Conservation (phyloP, 805 yeast genomes). For the Zygoascus bituminiphila region DNA sequence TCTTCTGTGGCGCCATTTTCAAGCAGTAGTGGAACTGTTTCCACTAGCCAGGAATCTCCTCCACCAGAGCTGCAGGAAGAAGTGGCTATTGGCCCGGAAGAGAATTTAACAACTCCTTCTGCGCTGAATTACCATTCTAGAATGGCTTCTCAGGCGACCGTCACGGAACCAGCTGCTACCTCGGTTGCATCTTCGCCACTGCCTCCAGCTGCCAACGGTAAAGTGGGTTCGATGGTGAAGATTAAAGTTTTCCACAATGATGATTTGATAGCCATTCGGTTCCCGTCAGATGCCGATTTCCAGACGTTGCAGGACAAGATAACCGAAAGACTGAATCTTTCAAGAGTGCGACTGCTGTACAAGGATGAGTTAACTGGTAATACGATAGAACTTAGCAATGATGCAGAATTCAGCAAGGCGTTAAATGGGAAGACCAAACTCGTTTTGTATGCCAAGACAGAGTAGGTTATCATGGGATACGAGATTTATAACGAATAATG, state of each 20-base stretch:
- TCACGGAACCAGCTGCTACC: slow-evolving; percentile 1
- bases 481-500: slow-evolving; percentile 5
- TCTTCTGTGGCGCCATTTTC: not conserved
- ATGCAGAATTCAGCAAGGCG: slow-evolving; percentile 24
- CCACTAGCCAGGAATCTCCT: not conserved
- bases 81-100: not conserved
- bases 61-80: not conserved
- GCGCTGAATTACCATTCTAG: slow-evolving; percentile 7
- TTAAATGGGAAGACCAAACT: slow-evolving; percentile 26
- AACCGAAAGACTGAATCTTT: slow-evolving; percentile 26
- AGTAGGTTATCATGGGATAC: slow-evolving; percentile 3
- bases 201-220: not conserved
- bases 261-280: slow-evolving; percentile 32
- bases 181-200: not conserved
- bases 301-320: slow-evolving; percentile 25
- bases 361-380: slow-evolving; percentile 23
- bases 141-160: slow-evolving; percentile 11
- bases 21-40: not conserved
- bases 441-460: slow-evolving; percentile 24
- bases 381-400: slow-evolving; percentile 20
- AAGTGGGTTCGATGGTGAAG: slow-evolving; percentile 21
- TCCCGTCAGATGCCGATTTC: slow-evolving; percentile 28
- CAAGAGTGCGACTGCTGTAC: slow-evolving; percentile 22
- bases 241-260: slow-evolving; percentile 32
- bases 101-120: not conserved